These are phyloP conservation scores for Kappamyces sp. DNA, from an alignment of 192 early-diverging fungal genomes.

Conservation along the genomic window DNA sequence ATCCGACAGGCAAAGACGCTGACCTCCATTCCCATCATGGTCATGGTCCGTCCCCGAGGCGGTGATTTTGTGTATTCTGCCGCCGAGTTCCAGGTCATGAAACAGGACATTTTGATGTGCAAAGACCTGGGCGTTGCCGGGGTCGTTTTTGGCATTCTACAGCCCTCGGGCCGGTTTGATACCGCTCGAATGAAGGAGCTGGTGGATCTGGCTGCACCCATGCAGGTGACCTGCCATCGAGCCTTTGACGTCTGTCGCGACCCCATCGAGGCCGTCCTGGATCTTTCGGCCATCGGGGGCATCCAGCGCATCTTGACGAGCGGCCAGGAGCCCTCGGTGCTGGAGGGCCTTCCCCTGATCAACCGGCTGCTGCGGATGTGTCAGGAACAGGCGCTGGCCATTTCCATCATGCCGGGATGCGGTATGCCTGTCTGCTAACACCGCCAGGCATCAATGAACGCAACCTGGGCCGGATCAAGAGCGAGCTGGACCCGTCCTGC, in stretches of 20 bases:
- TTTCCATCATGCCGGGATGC: conserved; percentile 53
- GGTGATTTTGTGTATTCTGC: conserved; percentile 55
- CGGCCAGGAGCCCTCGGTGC: conserved; percentile 50
- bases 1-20: conserved; percentile 14
- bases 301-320: conserved; percentile 62
- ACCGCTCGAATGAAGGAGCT: conserved; percentile 34
- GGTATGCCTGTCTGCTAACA: not conserved
- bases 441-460: conserved; percentile 23
- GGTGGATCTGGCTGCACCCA: conserved; percentile 43
- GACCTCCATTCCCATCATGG: conserved; percentile 52
- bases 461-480: conserved; percentile 46
- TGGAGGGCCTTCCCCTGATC: conserved; percentile 50
- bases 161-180: conserved; percentile 52
- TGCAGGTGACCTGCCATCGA: conserved; percentile 64
- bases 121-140: conserved; percentile 46
- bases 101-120: conserved; percentile 32
- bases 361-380: conserved; percentile 32
- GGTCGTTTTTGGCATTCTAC: conserved; percentile 59
- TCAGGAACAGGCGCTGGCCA: conserved; percentile 41
- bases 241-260: conserved; percentile 62
- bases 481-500: conserved; percentile 29
- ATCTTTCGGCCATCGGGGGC: conserved; percentile 49
- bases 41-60: conserved; percentile 60
- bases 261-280: conserved; percentile 49
- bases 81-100: conserved; percentile 40